Base-by-base conservation (phyloP, 179 eudicot genomes). In the Monotropa hypopitys region DNA sequence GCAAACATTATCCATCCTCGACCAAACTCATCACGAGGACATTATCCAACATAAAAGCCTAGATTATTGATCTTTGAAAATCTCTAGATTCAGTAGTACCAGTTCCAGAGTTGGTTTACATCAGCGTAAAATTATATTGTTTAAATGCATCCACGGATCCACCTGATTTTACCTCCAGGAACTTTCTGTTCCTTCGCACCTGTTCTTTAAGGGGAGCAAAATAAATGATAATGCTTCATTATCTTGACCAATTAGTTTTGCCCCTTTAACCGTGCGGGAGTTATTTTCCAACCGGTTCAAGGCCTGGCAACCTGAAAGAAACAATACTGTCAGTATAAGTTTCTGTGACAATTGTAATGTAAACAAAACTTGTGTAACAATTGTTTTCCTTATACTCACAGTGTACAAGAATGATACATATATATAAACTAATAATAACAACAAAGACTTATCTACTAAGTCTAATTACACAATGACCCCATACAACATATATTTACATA, bases 231-330 rank as follows among this genome's bases (percentile, higher is more conserved):
- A 45, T 74, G 93, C 84, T 82, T 91, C 96, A 84, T 91, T 90
- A 70, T 91, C 98, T 83, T 91, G 96, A 73, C 96, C 99, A 74
- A 94, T 81, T 50, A 84, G 53, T 78, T 90, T 91, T 71, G 98
- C 99, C 78, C 99, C 94, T 74, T 88, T 89, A 61, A 90, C 86
- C 1, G 92, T 91, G 35, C 97, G 97, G 28, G 98, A 91, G 76
- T 84, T 90, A 71, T 81, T 92, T 81, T 96, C 99, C 74, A 96
- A 77, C 78, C 89, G 84, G 87, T 93, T 92, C 83, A 93, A 81
- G 68, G 86, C 89, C 72, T 85, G 92, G 86, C 90, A 82, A 72
- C 93, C 98, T 96, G 86, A 77, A 88, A 9, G 70, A 32, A 71
- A 8, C 71, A 77, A 65, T 50, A 53, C 32, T 5, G 7, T 43